Percentiles rank a stretch among this genome's conserved stretches.
phyloP scores from a whole-genome alignment of 2,329 filamentous ascomycete species.

The Epichloe uncinata region DNA sequence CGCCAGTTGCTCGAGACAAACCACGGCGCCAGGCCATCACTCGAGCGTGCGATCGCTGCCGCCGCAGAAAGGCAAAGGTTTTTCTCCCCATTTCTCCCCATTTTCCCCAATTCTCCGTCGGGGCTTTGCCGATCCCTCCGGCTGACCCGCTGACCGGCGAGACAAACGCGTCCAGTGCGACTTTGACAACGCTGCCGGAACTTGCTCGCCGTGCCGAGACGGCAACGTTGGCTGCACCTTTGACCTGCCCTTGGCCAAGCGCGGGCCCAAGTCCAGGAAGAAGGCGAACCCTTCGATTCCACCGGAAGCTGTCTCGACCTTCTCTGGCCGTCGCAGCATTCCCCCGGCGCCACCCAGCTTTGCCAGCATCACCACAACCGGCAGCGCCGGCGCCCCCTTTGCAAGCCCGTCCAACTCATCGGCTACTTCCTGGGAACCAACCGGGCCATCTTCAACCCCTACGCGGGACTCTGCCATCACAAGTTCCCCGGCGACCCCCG shows the following conservation, averaged over 20 bases:
- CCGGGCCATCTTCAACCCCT: constrained; percentile 12
- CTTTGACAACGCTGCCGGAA: constrained; percentile 10
- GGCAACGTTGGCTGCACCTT: constrained; percentile 22
- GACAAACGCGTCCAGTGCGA: constrained; percentile 14
- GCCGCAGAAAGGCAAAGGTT: constrained; percentile 24
- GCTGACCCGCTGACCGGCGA: neutral
- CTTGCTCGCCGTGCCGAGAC: constrained; percentile 21
- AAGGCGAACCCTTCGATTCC: constrained; percentile 8
- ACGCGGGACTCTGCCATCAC: constrained; percentile 9
- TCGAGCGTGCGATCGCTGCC: constrained; percentile 23
- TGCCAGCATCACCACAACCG: neutral
- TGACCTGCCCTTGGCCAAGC: constrained; percentile 22
- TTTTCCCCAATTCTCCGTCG: constrained; percentile 5
- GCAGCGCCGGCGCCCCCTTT: constrained; percentile 3
- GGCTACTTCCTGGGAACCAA: constrained; percentile 12
- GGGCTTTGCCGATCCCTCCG: constrained; percentile 4
- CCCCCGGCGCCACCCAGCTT: neutral
- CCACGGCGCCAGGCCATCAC: constrained; percentile 11
- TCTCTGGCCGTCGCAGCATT: constrained; percentile 4
- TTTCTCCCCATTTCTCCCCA: neutral
- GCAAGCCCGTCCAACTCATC: constrained; percentile 10
- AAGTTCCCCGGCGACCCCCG: neutral
- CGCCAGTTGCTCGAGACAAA: constrained; percentile 4
- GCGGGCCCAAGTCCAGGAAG: constrained; percentile 24
- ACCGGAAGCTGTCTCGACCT: constrained; percentile 6